Base-by-base conservation (phyloP, 345 rosid species). In the Bruguiera parviflora region DNA sequence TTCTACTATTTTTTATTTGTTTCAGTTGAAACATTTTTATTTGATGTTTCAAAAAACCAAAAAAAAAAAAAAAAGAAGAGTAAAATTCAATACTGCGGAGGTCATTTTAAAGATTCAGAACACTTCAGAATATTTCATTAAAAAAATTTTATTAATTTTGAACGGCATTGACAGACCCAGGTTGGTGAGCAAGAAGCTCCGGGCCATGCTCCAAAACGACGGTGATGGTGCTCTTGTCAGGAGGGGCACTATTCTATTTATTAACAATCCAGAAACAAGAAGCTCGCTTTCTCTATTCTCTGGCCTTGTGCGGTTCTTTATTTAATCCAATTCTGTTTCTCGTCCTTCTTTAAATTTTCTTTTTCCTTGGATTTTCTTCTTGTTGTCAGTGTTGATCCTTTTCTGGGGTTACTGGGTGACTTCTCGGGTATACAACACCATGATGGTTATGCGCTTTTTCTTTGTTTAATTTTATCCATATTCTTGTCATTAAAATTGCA, bases 201-300 rank as follows among this genome's bases (percentile, higher is more conserved):
- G 82, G 22, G 96, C 94, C 60, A 88, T 79, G 78, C 93, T 71
- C 71, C 96, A 86, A 61, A 85, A 73, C 55, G 99, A 95, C 59
- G 99, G 99, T 43, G 91, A 86, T 64, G 99, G 97, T 64, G 99
- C 99, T 53, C 84, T 87, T 58, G 99, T 95, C 66, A 79, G 97
- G 61, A 86, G 99, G 71, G 88, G 92, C 88, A 95, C 92, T 85
- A 5, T 4, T 19, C 10, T 37, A 16, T 5, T 68, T 67, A 25
- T 25, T 10, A 21, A 53, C n/a, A 20, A 32, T 32, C 37, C 37
- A 22, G 53, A 35, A 21, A 24, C 19, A 18, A 25, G 58, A 22
- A 15, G 13, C 46, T 13, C 8, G 57, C 20, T 66, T 15, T 55
- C 58, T 53, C 2, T 22, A 5, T 47, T 32, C 5, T 32, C 35